phyloP scores from a whole-genome alignment of 139 green algal genomes.

The Micractinium sp. region DNA sequence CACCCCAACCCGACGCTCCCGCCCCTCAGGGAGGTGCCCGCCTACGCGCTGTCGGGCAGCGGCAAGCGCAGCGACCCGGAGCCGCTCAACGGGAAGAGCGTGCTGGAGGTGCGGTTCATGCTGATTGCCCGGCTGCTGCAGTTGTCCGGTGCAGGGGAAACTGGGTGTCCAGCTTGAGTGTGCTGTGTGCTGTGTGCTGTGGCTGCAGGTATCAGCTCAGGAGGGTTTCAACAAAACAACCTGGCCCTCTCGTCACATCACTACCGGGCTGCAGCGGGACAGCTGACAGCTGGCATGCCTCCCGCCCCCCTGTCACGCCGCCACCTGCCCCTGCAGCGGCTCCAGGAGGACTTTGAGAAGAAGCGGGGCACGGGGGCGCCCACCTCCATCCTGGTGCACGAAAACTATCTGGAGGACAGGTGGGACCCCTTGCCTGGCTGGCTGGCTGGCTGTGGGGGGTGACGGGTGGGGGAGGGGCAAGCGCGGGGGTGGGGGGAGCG shows the following conservation, averaged over 20 bases:
- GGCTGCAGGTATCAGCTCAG: no score
- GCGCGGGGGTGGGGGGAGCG: background rate
- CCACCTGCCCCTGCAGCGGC: background rate
- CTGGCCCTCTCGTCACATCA: no score
- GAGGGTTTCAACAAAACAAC: no score
- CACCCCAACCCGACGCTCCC: no score
- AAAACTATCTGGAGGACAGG: background rate
- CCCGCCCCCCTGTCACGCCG: background rate
- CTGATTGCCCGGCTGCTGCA: no score
- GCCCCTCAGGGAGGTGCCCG: slow-evolving; percentile 18
- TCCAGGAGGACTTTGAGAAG: slow-evolving; percentile 3
- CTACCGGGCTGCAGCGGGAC: background rate
- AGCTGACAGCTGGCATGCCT: background rate
- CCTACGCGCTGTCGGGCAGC: background rate
- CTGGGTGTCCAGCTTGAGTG: no score
- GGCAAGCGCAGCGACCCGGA: background rate
- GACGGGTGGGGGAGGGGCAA: background rate
- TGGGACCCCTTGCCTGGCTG: background rate
- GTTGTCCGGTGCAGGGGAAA: no score
- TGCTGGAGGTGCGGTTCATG: background rate
- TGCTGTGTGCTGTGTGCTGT: no score
- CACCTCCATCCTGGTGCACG: background rate
- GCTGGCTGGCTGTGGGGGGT: background rate
- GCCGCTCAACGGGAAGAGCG: background rate
- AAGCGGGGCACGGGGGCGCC: slow-evolving; percentile 4